These are phyloP conservation scores for Coelastrella sp. DNA, from an alignment of 139 green algal genomes.

Conservation along the genomic window DNA sequence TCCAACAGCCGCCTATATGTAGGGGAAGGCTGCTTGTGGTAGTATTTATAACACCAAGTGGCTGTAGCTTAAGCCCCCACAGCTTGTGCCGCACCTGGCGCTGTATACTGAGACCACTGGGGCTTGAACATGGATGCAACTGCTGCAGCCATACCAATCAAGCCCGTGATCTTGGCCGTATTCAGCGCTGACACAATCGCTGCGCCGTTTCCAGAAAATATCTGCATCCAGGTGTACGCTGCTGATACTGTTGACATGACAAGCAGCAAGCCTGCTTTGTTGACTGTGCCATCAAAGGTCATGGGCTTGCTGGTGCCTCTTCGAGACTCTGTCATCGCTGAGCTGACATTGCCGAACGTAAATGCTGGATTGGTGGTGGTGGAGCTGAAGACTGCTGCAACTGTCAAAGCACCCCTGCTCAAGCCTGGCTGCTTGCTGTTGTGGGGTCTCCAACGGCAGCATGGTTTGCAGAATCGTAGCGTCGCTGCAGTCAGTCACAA, in stretches of 20 bases:
- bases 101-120: conserved; percentile 48
- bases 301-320: conserved; percentile 35
- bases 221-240: conserved; percentile 56
- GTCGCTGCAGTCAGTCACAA: too few species aligned
- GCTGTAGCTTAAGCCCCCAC: background rate
- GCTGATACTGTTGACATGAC: conserved; percentile 43
- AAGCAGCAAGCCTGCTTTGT: conserved; percentile 63
- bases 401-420: background rate
- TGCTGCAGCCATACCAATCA: conserved; percentile 54
- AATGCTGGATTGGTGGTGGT: conserved; percentile 35
- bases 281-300: conserved; percentile 60
- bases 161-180: conserved; percentile 53
- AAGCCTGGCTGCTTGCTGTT: background rate
- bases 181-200: conserved; percentile 39
- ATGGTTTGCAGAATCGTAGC: background rate
- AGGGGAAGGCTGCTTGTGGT: too few species aligned
- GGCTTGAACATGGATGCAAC: conserved; percentile 72
- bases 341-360: conserved; percentile 46
- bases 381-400: background rate
- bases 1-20: too few species aligned
- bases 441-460: background rate
- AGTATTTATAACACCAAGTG: too few species aligned
- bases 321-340: conserved; percentile 34
- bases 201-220: conserved; percentile 54
- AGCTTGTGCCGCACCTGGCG: background rate